A percentile compares a stretch with the other conserved stretches of the same genome.
Conservation (phyloP, 306 rosid species). For the Quercus bicolor region DNA sequence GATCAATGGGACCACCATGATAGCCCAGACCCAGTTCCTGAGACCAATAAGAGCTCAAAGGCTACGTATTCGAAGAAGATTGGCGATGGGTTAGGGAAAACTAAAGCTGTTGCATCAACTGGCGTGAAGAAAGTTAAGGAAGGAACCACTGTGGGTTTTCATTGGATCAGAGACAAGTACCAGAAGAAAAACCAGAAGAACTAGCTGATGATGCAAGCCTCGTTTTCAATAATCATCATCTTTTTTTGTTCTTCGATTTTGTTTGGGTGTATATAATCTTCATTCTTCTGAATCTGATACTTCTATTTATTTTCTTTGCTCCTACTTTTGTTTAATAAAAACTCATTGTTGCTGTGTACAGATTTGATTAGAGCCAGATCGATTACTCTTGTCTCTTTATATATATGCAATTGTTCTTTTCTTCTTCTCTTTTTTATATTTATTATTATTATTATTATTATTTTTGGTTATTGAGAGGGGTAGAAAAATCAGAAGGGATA, state of each 20-base stretch:
- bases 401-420: background rate
- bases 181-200: slow-evolving; percentile 17
- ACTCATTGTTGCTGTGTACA: too few relatives aligned
- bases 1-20: slow-evolving; percentile 23
- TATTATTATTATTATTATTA: too few relatives aligned
- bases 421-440: too few relatives aligned
- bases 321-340: background rate
- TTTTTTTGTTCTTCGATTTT: background rate
- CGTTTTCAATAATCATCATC: background rate
- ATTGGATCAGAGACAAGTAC: slow-evolving; percentile 38
- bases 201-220: background rate
- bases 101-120: slow-evolving; percentile 27
- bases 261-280: background rate
- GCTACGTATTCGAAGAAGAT: slow-evolving; percentile 12
- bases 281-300: background rate
- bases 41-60: background rate
- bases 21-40: background rate
- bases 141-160: slow-evolving; percentile 23
- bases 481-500: too few relatives aligned
- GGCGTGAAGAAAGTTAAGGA: slow-evolving; percentile 31
- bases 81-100: slow-evolving; percentile 25
- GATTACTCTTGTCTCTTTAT: background rate
- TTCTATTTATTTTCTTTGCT: too few relatives aligned
- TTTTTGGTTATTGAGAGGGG: too few relatives aligned
- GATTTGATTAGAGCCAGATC: background rate